Base-by-base conservation (phyloP, 2,329 filamentous ascomycete genomes). In the Aspergillus sp. region DNA sequence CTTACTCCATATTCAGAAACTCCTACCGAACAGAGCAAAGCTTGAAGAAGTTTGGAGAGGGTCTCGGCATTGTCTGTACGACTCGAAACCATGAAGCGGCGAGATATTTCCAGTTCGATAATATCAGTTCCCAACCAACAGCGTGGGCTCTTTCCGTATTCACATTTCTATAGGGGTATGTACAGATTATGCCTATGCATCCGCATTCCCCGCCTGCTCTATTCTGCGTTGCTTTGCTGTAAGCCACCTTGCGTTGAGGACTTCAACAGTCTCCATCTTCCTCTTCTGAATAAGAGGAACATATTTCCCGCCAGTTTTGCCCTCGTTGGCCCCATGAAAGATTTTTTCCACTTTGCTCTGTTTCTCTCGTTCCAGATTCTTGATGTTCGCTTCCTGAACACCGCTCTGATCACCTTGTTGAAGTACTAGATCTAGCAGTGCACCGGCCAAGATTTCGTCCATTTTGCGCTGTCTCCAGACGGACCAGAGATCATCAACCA, bases 31-130 rank as follows among this genome's bases (percentile, higher is more conserved):
- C 57, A 80, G 90, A 56, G 81, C 79, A 49, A 88, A 96, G 55
- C 81, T 98, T 27, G 92, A 97, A 78, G 84, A 86, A 65, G 93
- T 98, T 2, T 98, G 95, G 95, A 87, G 91, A 66, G 93, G 92
- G 0, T 86, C 89, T 3, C 84, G 90, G 64, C 87, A 84, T 56
- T 96, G 93, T 76, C 78, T 99, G 60, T 96, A 92, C 73, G 91
- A 90, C 70, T 81, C 80, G 4, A 83, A 82, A 62, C 73, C 73
- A 60, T 81, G 71, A 77, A 60, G n/a, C 54, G 46, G 49, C 45
- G 33, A 56, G 25, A 50, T 31, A 39, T 8, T 39, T 40, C n/a
- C 17, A 50, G 17, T 2, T 23, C 14, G 4, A 48, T 31, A 11
- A 14, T n/a, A 17, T 40, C 4, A 15, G 6, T 37, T 21, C 8